Base-by-base conservation (phyloP, 2,329 filamentous ascomycete species). In the Pseudomassariella vexata region DNA sequence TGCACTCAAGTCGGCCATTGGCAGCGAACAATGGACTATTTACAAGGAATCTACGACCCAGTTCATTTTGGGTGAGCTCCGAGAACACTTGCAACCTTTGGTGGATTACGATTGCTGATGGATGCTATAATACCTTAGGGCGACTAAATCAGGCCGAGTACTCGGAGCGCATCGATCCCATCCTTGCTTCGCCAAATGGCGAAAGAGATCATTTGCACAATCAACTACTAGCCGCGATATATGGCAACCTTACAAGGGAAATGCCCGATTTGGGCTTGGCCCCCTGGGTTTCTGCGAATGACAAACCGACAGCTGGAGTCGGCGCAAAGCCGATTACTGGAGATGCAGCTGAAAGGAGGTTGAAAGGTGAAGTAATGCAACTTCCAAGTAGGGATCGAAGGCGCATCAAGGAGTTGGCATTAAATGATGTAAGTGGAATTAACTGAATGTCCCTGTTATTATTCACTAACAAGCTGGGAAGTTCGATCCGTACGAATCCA, bases 321-420 rank as follows among this genome's bases (percentile, higher is more conserved):
- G 71, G 72, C 41, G 71, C 63, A 43, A 83, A 83, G 52, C 73
- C 76, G 15, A 68, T 76, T 28, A 75, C 72, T 18, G 76, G 76
- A 18, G 79, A 83, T 65, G 76, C 79, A 20, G 68, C 73, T 21
- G 79, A 84, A 56, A 66, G 77, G 46, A 69, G 70, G 44, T 55
- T 83, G 29, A 83, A 83, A 60, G 75, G 71, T 44, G 77, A 82
- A 49, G 76, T 84, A 38, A 83, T 83, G 79, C 75, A 79, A 48
- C 64, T 84, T 26, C 78, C 76, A n/a, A 75, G 66, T 36, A 66
- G 76, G 44, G 79, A 84, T 49, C 66, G 79, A 41, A 65, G 78
- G 56, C 69, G 79, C 36, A 73, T 84, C 47, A 83, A 84, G 46
- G 78, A 83, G 41, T 56, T 82, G 20, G 61, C 58, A 15, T 67